phyloP scores from a whole-genome alignment of 345 rosid genomes.

The Kernera saxatilis region DNA sequence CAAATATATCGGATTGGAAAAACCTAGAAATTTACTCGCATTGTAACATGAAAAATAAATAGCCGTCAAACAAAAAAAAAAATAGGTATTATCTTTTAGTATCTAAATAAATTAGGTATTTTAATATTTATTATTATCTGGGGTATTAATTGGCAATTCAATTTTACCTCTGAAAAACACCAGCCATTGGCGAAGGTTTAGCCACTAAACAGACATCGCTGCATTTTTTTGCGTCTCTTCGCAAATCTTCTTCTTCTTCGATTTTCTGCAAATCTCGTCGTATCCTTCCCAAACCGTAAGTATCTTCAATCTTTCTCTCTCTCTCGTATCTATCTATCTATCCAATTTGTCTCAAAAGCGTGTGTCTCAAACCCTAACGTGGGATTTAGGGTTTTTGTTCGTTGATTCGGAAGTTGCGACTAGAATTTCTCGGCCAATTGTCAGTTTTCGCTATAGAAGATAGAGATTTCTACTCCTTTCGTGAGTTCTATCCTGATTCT shows the following conservation, averaged over 20 bases:
- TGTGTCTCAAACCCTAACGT: conserved; percentile 24
- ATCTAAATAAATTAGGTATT: conserved; percentile 6
- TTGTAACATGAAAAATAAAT: neutral
- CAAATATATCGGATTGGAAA: neutral
- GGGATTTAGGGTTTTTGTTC: conserved; percentile 25
- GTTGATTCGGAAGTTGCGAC: neutral
- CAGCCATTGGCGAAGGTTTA: conserved; percentile 31
- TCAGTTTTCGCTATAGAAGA: neutral
- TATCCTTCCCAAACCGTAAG: neutral
- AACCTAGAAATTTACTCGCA: neutral
- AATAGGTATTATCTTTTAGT: too few species aligned
- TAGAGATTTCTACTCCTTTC: neutral
- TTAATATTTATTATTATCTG: neutral
- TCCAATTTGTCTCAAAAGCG: neutral
- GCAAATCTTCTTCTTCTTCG: neutral
- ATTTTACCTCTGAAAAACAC: conserved; percentile 12
- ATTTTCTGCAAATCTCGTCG: neutral
- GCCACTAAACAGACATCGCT: conserved; percentile 15
- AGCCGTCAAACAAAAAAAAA: neutral
- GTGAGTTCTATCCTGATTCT: neutral
- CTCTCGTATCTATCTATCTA: neutral
- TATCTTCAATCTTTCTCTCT: neutral
- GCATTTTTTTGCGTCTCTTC: conserved; percentile 20
- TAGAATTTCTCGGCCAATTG: neutral
- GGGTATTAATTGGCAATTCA: neutral